Percentiles rank a stretch among this genome's conserved stretches.
Evolutionary conservation across 2,329 filamentous ascomycete genomes (phyloP).

Genomic region (Zymoseptoria passerinii): DNA sequence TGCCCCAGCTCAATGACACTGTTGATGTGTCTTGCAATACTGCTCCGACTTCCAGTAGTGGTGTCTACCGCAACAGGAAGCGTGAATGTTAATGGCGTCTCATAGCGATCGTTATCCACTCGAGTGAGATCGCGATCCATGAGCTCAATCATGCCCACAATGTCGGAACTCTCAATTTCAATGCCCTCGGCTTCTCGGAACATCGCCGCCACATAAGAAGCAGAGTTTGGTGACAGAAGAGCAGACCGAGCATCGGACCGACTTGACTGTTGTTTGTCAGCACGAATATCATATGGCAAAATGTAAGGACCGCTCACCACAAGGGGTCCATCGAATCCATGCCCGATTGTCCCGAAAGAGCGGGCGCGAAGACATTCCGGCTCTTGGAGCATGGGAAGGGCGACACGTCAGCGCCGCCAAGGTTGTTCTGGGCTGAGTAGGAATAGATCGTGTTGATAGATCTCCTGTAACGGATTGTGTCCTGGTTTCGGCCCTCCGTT

Average conservation of each 20-base stretch:
- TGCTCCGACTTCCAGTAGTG: slow-evolving; percentile 34
- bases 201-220: slow-evolving; percentile 43
- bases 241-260: slow-evolving; percentile 39
- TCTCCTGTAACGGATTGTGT: too few relatives aligned
- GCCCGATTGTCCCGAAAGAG: too few relatives aligned
- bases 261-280: slow-evolving; percentile 47
- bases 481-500: too few relatives aligned
- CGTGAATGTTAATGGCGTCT: slow-evolving; percentile 49
- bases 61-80: slow-evolving; percentile 48
- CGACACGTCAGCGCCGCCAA: background rate
- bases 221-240: slow-evolving; percentile 26
- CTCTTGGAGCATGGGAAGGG: background rate
- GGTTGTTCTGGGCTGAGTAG: background rate
- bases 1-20: slow-evolving; percentile 44
- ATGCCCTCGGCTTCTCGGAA: slow-evolving; percentile 31
- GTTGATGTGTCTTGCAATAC: slow-evolving; percentile 47
- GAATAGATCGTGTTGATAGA: too few relatives aligned
- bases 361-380: background rate
- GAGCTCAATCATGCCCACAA: slow-evolving; percentile 19
- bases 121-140: slow-evolving; percentile 34
- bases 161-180: slow-evolving; percentile 20
- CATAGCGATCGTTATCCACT: slow-evolving; percentile 40
- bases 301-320: too few relatives aligned
- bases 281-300: slow-evolving; percentile 21
- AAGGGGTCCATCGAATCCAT: too few relatives aligned